Base-by-base conservation (phyloP, 495 filamentous ascomycete species). In the Sabuloglossum arenarium region DNA sequence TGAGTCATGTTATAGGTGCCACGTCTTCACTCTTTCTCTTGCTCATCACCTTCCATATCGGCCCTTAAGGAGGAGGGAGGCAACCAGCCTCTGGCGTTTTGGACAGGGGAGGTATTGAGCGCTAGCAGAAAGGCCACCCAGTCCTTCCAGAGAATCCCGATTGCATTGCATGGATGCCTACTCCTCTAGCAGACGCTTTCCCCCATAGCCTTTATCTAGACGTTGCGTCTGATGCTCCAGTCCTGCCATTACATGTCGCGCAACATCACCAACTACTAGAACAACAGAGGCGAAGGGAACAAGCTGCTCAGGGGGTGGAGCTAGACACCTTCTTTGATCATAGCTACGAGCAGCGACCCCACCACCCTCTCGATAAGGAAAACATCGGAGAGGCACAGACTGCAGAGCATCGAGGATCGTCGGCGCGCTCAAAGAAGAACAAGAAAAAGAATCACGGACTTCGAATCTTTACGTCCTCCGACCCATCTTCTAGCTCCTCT, bases 101-200 rank as follows among this genome's bases (percentile, higher is more conserved):
- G 2, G 39, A 43, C 12, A 23, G 39, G 1, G 39, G 12, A 5
- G 39, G 21, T 21, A 16, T 12, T 21, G 16, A 3, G 16, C 39
- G n/a, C 39, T 43, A 21, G 12, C 39, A 12, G 19, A 21, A 14
- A 19, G 39, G 39, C 39, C 39, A 43, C 4, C 39, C 16, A 43
- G 39, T 43, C 39, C 4, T 12, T n/a, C 39, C 16, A 19, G n/a
- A 1, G 3, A 43, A 43, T 12, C 19, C 4, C 16, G 39, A 43
- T n/a, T 5, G 39, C 39, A 43, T 43, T 43, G 47, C 58, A 66
- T 67, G 63, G 63, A 67, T 67, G 65, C 65, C 65, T 62, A 56
- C 60, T 45, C 58, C 64, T 53, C 23, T 56, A 52, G 62, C 61
- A 59, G 62, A 64, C 46, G 47, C 59, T 43, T 56, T 63, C 51